phyloP scores from a whole-genome alignment of 2,329 filamentous ascomycete genomes.

The Diaporthe capsici region DNA sequence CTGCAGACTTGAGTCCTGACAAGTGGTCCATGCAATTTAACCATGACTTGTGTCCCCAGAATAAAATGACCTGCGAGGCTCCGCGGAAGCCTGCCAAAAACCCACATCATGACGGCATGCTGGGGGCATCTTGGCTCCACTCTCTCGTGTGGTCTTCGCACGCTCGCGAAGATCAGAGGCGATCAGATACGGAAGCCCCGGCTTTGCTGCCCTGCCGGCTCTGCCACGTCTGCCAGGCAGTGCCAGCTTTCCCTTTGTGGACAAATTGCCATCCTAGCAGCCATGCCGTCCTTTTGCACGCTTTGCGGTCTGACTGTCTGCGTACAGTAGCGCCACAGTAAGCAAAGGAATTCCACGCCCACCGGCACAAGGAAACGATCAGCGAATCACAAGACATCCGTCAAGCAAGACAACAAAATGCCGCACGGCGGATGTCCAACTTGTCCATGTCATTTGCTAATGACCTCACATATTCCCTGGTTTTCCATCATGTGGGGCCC shows the following conservation, averaged over 20 bases:
- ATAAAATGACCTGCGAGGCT: conserved; percentile 8
- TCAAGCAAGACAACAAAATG: conserved; percentile 6
- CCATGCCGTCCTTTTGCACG: background rate
- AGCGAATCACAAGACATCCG: conserved; percentile 12
- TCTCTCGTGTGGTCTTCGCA: conserved; percentile 21
- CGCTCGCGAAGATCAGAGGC: conserved; percentile 27
- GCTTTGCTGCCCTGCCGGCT: background rate
- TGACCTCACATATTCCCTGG: conserved; percentile 13
- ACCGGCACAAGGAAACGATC: background rate
- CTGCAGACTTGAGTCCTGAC: background rate
- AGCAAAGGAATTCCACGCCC: conserved; percentile 18
- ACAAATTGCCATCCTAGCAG: background rate
- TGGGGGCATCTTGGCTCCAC: conserved; percentile 1
- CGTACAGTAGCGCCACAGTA: conserved; percentile 27
- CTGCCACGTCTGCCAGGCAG: background rate
- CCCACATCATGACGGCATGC: conserved; percentile 29
- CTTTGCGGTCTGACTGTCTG: background rate
- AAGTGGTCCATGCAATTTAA: conserved; percentile 18
- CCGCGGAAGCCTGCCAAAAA: conserved; percentile 26
- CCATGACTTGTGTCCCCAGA: conserved; percentile 22
- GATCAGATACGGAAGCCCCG: conserved; percentile 17
- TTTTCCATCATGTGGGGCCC: conserved; percentile 18
- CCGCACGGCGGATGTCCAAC: conserved; percentile 11
- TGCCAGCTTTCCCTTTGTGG: background rate
- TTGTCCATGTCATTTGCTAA: conserved; percentile 19